Conservation (phyloP, 1,284 basidiomycete genomes). For the Ustilago nuda region DNA sequence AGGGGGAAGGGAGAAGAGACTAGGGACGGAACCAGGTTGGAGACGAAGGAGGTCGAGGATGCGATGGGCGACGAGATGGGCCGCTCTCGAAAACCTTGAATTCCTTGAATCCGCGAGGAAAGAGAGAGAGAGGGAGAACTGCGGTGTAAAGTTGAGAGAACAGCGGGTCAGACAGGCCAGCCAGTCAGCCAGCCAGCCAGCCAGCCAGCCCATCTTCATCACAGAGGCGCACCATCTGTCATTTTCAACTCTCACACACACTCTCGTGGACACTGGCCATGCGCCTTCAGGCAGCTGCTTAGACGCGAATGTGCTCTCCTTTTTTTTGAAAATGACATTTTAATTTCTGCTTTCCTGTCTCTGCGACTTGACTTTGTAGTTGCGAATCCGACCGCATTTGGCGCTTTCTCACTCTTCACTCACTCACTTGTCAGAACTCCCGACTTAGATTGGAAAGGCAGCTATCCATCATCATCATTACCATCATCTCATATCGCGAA, state of each 20-base stretch:
- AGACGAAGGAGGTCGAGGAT: neutral
- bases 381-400: neutral
- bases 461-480: too few species aligned
- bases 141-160: neutral
- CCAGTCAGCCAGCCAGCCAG: neutral
- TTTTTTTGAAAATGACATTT: neutral
- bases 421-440: neutral
- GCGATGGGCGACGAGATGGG: neutral
- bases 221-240: neutral
- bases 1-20: conserved; percentile 6
- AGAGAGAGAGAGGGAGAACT: neutral
- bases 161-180: neutral
- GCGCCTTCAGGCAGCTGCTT: neutral
- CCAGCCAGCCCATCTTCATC: neutral
- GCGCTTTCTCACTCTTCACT: neutral
- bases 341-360: neutral
- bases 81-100: neutral
- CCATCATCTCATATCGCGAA: too few species aligned
- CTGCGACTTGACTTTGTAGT: too few species aligned
- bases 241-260: neutral
- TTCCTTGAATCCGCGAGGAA: conserved; percentile 2
- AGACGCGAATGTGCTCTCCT: conserved; percentile 1
- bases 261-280: conserved; percentile 1
- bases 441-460: neutral
- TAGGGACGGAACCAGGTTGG: conserved; percentile 21